These are phyloP conservation scores for Rosa multiflora DNA, from an alignment of 306 rosid species.

Conservation along the genomic window DNA sequence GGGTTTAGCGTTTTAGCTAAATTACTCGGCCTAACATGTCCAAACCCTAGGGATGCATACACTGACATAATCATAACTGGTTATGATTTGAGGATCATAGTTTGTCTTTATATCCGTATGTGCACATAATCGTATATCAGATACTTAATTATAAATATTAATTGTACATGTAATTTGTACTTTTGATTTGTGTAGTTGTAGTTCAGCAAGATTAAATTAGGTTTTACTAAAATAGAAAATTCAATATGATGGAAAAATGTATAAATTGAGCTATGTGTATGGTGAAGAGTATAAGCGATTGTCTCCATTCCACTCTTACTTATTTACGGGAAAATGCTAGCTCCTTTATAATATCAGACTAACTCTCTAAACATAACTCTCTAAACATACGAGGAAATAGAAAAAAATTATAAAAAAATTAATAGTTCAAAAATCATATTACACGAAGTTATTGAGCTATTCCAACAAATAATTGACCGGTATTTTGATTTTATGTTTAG, in stretches of 20 bases:
- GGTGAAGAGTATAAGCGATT: neutral
- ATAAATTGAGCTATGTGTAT: neutral
- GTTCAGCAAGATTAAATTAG: neutral
- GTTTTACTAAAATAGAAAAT: neutral
- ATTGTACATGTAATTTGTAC: neutral
- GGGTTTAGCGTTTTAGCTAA: constrained; percentile 31
- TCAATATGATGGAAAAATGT: neutral
- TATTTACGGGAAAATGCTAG: too few species aligned
- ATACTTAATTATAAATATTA: neutral
- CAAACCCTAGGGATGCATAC: constrained; percentile 31
- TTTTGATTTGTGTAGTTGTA: neutral
- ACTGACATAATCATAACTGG: constrained; percentile 34
- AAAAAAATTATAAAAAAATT: neutral
- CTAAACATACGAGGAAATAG: neutral
- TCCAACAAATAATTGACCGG: too few species aligned
- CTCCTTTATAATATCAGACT: too few species aligned
- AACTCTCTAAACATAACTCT: neutral
- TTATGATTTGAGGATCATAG: constrained; percentile 13
- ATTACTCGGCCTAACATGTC: constrained; percentile 57
- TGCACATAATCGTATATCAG: neutral
- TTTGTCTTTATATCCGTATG: constrained; percentile 13
- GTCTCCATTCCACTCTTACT: too few species aligned
- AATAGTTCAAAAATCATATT: neutral
- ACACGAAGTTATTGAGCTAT: neutral
- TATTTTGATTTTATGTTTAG: neutral